phyloP scores from a whole-genome alignment of 2,329 filamentous ascomycete species.

The Penicillium sclerotiorum region DNA sequence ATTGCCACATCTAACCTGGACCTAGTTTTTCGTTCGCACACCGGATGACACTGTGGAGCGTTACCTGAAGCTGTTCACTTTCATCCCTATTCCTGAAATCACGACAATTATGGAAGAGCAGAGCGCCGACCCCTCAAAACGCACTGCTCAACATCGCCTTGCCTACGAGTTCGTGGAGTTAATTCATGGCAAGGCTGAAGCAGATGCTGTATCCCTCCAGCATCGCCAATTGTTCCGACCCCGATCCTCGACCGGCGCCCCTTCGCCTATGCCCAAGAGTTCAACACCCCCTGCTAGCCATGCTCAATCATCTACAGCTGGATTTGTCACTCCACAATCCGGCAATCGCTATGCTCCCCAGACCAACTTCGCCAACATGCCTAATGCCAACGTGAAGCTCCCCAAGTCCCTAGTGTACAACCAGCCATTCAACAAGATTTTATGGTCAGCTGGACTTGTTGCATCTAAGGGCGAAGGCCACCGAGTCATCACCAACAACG shows the following conservation, averaged over 20 bases:
- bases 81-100: constrained; percentile 74
- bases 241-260: constrained; percentile 36
- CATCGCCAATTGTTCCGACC: constrained; percentile 54
- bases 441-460: constrained; percentile 56
- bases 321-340: constrained; percentile 34
- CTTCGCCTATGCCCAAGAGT: constrained; percentile 32
- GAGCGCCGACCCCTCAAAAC: constrained; percentile 65
- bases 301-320: constrained; percentile 24
- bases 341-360: constrained; percentile 45
- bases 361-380: constrained; percentile 43
- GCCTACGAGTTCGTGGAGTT: constrained; percentile 81
- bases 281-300: constrained; percentile 21
- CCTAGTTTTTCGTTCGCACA: constrained; percentile 79
- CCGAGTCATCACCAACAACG: constrained; percentile 52
- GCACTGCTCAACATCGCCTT: constrained; percentile 79
- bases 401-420: constrained; percentile 54
- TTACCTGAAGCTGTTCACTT: constrained; percentile 88
- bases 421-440: constrained; percentile 52
- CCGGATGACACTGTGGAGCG: constrained; percentile 79
- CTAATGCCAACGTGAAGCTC: constrained; percentile 43
- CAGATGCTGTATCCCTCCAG: constrained; percentile 62
- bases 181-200: constrained; percentile 70
- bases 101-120: constrained; percentile 69
- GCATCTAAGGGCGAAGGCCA: constrained; percentile 55
- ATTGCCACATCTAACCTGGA: background rate